Evolutionary conservation across 1,139 yeast species (phyloP), one percentile per base, ranked within the genome.

Genomic region (Pichia sp.): DNA sequence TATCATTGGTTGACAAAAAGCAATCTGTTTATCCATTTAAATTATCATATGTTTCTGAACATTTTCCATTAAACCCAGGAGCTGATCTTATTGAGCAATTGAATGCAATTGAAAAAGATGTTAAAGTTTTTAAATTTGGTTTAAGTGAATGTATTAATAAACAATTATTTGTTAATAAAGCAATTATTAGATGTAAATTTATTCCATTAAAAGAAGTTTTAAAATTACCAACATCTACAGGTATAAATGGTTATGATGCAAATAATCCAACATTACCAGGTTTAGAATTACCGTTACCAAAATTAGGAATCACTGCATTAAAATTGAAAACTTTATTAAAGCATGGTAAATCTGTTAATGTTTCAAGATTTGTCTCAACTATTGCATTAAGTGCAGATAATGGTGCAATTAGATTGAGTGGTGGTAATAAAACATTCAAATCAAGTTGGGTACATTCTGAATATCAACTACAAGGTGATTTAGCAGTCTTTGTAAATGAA

Each of bases 11-110:
- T 51, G 96, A 87, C 63, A 78, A 77, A 54, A 65, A 71, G 37
- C 77, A 82, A 58, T 86, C 96, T 24, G 97, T 92, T 35, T 92
- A 77, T 65, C 97, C 98, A 47, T 87, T 92, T 73, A 90, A 89
- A 66, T 71, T 90, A 52, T 69, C 84, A 42, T 81, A 83, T 62
- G 67, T 83, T 42, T 72, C 84, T 16, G 69, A 71, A 25, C 59
- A 66, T 39, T 80, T 82, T 74, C 87, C 90, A 54, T 65, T 80
- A 39, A 64, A 72, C 41, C 56, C 67, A 32, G 62, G 66, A 31
- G 35, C 26, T 9, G 33, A 46, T 30, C 28, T 50, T 9, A 59
- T 66, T 32, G 62, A 62, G 20, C 67, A 66, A 33, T 74, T 66
- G 60, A 67, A 64, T 59, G 66, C 56, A 12, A 68, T 83, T 50